Percentiles rank a stretch among this genome's conserved stretches.
phyloP scores from a whole-genome alignment of 805 yeast species.

The Myxozyma vanderwaltii region DNA sequence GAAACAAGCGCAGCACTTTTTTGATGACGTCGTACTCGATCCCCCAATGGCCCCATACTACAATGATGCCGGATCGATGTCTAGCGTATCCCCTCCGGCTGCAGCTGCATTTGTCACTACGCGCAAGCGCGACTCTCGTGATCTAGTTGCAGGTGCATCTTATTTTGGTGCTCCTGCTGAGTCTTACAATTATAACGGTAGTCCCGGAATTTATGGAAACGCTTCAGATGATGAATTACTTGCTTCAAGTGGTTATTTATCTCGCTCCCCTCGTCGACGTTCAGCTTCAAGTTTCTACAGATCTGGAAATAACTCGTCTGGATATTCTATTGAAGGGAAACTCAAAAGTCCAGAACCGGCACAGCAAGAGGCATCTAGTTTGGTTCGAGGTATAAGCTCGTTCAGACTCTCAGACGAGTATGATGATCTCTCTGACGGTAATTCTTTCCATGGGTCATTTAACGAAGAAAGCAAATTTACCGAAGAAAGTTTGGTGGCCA shows the following conservation, averaged over 20 bases:
- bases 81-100: constrained; percentile 9
- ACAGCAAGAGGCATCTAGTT: not conserved
- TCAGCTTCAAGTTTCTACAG: not conserved
- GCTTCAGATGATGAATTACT: constrained; percentile 22
- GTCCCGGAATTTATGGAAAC: constrained; percentile 7
- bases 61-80: not conserved
- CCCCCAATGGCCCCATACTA: constrained; percentile 1
- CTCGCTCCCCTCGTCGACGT: not conserved
- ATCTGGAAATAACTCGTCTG: not conserved
- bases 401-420: constrained; percentile 3
- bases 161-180: not conserved
- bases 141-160: constrained; percentile 1
- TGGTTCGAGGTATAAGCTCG: not conserved
- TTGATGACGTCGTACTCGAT: constrained; percentile 1
- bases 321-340: not conserved
- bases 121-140: constrained; percentile 15
- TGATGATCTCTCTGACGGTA: constrained; percentile 2
- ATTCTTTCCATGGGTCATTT: constrained; percentile 10
- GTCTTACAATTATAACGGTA: not conserved
- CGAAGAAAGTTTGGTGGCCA: constrained; percentile 16
- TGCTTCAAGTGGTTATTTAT: not conserved
- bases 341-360: not conserved
- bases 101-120: constrained; percentile 16
- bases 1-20: constrained; percentile 1
- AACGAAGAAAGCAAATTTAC: not conserved